Evolutionary conservation across 2,329 filamentous ascomycete species (phyloP), one percentile per base, ranked within the genome.

Genomic region (Claviceps sp.): DNA sequence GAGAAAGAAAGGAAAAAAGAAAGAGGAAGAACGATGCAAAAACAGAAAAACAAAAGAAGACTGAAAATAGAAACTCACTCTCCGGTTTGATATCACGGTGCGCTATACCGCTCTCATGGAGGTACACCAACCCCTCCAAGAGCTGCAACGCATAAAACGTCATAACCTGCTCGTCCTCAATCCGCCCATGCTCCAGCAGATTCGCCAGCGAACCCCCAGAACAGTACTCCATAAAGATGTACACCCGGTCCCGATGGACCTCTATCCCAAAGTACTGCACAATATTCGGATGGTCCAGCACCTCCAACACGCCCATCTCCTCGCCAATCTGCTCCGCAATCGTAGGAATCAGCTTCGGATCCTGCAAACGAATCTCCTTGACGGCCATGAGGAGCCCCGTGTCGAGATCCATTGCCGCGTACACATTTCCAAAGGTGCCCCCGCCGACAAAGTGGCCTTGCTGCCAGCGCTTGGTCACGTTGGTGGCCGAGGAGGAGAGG

Each of bases 151-250:
- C 88, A 65, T 97, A 97, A 43, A 97, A 91, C 82, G 94, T 94
- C 55, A 95, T 91, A 56, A 97, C 90, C 52, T 90, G 93, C 67
- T 98, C 93, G 63, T 97, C 94, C 71, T 96, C 93, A 57, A 98
- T 96, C 42, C 93, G 86, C 13, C 93, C 93, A 63, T 98, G 91
- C 66, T 98, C 93, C 43, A 98, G 75, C 50, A 98, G 72, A 49
- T 81, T 86, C 43, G 93, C 90, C 48, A 98, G 75, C 16, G 91
- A 97, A 20, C 93, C 93, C 50, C 93, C 91, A 4, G 89, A 94
- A 67, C 93, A 98, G 69, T 95, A 97, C 68, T 98, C 93, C 93
- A 98, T 98, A 66, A 98, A 98, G 59, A 98, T 96, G 69, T 97
- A 98, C n/a, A 98, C 93, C 64, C 95, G 93, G 74, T 98, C 93